These are phyloP conservation scores for Suillus occidentalis DNA, from an alignment of 768 basidiomycete genomes.

Conservation along the genomic window DNA sequence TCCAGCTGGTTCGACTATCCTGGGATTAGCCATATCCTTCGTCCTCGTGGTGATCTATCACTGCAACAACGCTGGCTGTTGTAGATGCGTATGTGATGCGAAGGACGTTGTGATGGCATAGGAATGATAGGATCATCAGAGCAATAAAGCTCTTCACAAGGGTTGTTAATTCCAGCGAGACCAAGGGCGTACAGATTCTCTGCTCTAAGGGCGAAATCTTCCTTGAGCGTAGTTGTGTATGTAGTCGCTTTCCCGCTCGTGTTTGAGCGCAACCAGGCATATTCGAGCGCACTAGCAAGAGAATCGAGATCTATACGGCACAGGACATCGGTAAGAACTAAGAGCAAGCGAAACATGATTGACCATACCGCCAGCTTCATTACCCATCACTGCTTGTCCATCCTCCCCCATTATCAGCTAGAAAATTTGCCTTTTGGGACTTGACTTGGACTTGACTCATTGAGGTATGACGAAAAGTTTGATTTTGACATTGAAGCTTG, in stretches of 20 bases:
- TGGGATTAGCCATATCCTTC: slow-evolving; percentile 70
- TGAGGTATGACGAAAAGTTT: slow-evolving; percentile 40
- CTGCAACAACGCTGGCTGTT: slow-evolving; percentile 58
- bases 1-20: slow-evolving; percentile 69
- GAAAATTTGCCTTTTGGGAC: slow-evolving; percentile 58
- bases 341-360: not conserved
- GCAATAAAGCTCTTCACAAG: slow-evolving; percentile 57
- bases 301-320: slow-evolving; percentile 77
- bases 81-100: slow-evolving; percentile 40
- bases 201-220: slow-evolving; percentile 75
- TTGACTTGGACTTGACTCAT: too few relatives aligned
- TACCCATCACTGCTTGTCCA: slow-evolving; percentile 92
- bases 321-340: slow-evolving; percentile 2
- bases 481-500: slow-evolving; percentile 19
- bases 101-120: slow-evolving; percentile 65
- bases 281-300: slow-evolving; percentile 82
- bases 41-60: slow-evolving; percentile 93
- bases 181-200: not conserved
- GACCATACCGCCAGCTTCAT: slow-evolving; percentile 87
- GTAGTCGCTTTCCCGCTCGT: slow-evolving; percentile 62
- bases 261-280: slow-evolving; percentile 68
- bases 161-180: not conserved
- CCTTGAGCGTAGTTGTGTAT: slow-evolving; percentile 67
- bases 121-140: slow-evolving; percentile 49
- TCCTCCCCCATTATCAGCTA: slow-evolving; percentile 53